Evolutionary conservation across 306 rosid genomes (phyloP).

Genomic region (Sicyos baderoa): DNA sequence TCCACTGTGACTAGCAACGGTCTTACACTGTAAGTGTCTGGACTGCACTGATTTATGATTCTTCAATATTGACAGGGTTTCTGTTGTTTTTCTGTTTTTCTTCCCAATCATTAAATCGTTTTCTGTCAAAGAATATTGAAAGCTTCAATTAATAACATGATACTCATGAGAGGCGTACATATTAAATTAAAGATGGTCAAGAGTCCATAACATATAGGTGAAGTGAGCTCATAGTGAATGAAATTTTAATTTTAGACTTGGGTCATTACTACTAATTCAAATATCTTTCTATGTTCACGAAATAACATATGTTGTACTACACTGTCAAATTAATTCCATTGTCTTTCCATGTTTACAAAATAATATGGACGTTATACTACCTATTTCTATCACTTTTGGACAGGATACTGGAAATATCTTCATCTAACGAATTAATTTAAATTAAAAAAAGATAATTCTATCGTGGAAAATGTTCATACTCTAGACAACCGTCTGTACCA

Average conservation of each 20-base stretch:
- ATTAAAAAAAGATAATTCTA: background rate
- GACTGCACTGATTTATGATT: conserved; percentile 34
- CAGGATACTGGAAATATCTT: background rate
- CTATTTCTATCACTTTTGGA: no score
- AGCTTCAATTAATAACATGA: background rate
- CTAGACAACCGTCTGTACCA: background rate
- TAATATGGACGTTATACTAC: no score
- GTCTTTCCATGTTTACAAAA: background rate
- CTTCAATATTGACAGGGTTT: conserved; percentile 39
- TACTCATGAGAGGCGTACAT: background rate
- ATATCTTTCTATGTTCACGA: background rate
- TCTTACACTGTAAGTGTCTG: conserved; percentile 42
- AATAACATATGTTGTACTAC: background rate
- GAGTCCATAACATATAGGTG: background rate
- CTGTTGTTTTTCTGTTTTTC: conserved; percentile 37
- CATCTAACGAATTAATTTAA: background rate
- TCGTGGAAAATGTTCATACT: background rate
- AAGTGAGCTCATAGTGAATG: background rate
- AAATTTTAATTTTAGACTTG: background rate
- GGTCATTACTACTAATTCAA: background rate
- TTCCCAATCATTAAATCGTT: conserved; percentile 56
- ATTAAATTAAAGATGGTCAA: background rate
- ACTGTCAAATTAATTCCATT: background rate
- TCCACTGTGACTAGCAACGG: conserved; percentile 26
- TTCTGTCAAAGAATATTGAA: conserved; percentile 33